These are phyloP conservation scores for Escallonia herrerae DNA, from an alignment of 129 eudicot genomes.

Conservation along the genomic window DNA sequence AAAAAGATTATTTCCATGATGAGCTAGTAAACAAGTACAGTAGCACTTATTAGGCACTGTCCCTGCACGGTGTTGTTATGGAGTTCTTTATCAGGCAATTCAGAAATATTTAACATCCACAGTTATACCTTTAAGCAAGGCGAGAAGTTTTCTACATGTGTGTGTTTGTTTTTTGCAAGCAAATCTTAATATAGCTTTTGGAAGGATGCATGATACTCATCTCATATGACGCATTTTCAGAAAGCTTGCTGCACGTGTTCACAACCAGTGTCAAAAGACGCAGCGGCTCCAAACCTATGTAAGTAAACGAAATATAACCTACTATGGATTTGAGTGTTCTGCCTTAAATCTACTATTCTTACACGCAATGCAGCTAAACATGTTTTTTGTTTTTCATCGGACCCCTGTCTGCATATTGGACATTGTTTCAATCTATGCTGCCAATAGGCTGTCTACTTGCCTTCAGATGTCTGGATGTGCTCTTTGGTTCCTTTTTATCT, in stretches of 20 bases:
- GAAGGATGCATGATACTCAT: conserved; percentile 6
- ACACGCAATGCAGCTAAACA: neutral
- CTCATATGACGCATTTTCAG: conserved; percentile 31
- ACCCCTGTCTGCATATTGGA: neutral
- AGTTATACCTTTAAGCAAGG: no score
- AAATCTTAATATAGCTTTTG: neutral
- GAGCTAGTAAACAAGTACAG: no score
- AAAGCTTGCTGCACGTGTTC: conserved; percentile 85
- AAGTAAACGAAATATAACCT: conserved; percentile 24
- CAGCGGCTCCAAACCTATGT: conserved; percentile 75
- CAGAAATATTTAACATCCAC: no score
- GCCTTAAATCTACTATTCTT: neutral
- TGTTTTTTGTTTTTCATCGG: neutral
- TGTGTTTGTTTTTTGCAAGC: no score
- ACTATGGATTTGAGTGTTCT: no score
- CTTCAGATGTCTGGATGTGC: neutral
- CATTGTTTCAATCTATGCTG: neutral
- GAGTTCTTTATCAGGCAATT: no score
- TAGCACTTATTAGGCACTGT: no score
- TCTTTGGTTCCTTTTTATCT: neutral
- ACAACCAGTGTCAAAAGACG: conserved; percentile 62
- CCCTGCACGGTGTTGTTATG: no score
- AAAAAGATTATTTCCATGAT: no score
- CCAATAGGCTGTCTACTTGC: neutral
- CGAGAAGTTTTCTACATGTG: no score